A percentile compares a stretch with the other conserved stretches of the same genome.
Conservation (phyloP, 192 early-diverging fungal species). For the Coemansia asiatica region DNA sequence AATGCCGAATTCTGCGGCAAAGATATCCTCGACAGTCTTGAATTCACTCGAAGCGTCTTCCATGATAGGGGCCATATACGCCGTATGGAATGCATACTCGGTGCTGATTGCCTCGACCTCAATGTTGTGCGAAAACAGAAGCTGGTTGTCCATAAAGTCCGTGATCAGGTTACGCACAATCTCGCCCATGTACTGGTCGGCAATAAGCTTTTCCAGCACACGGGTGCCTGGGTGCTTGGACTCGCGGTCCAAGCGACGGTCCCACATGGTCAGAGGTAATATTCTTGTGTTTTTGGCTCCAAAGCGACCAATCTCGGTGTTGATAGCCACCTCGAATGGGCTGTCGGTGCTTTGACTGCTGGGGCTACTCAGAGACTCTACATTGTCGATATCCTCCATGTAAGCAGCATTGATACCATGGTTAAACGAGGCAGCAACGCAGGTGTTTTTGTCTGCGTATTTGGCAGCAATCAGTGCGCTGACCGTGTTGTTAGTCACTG, state of each 20-base stretch:
- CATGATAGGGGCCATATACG: conserved; percentile 72
- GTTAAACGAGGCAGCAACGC: conserved; percentile 83
- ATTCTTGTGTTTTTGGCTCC: conserved; percentile 58
- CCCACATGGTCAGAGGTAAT: conserved; percentile 80
- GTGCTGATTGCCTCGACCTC: conserved; percentile 57
- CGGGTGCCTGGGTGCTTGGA: conserved; percentile 75
- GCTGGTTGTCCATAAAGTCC: conserved; percentile 74
- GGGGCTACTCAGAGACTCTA: conserved; percentile 56
- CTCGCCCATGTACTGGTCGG: conserved; percentile 91
- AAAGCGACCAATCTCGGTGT: conserved; percentile 93
- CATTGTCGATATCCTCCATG: conserved; percentile 71
- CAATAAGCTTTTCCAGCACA: conserved; percentile 87
- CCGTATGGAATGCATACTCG: conserved; percentile 71
- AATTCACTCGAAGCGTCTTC: conserved; percentile 65
- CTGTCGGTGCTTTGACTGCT: conserved; percentile 13
- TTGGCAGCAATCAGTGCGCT: conserved; percentile 84
- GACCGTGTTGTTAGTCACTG: conserved; percentile 93
- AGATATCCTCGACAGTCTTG: conserved; percentile 59
- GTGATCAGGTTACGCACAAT: conserved; percentile 77
- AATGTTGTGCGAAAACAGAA: conserved; percentile 65
- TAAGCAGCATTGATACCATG: conserved; percentile 94
- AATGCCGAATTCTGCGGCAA: conserved; percentile 70
- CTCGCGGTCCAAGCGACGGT: conserved; percentile 76
- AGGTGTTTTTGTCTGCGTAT: conserved; percentile 68
- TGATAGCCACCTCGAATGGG: conserved; percentile 76